These are phyloP conservation scores for Pilaira anomala DNA, from an alignment of 192 early-diverging fungal species.

Conservation along the genomic window DNA sequence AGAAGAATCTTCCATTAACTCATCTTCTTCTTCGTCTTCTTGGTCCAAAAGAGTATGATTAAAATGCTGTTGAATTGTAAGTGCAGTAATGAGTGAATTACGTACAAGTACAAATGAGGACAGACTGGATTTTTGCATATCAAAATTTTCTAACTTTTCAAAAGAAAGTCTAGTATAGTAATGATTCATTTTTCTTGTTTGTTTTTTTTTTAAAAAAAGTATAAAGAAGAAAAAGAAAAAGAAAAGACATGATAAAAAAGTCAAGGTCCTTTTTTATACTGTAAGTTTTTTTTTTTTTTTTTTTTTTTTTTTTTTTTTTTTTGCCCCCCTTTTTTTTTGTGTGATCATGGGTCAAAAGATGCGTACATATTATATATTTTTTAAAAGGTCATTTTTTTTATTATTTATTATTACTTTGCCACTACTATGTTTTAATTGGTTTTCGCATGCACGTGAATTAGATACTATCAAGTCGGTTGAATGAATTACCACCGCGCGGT, in stretches of 20 bases:
- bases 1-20: slow-evolving; percentile 3
- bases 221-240: background rate
- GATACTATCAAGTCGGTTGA: slow-evolving; percentile 59
- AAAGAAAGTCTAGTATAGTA: slow-evolving; percentile 1
- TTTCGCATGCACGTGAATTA: slow-evolving; percentile 14
- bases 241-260: too few relatives aligned
- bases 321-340: background rate
- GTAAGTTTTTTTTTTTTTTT: too few relatives aligned
- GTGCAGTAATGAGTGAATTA: slow-evolving; percentile 1
- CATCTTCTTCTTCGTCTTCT: background rate
- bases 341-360: background rate
- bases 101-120: slow-evolving; percentile 3
- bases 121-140: slow-evolving; percentile 11
- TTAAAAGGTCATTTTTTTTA: background rate
- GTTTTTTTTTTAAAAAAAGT: background rate
- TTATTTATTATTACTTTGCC: too few relatives aligned
- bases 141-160: slow-evolving; percentile 15
- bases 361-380: background rate
- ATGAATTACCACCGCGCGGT: slow-evolving; percentile 73
- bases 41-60: background rate
- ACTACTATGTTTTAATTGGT: too few relatives aligned
- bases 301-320: background rate
- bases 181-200: background rate
- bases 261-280: too few relatives aligned
- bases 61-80: background rate